Evolutionary conservation across 2,329 filamentous ascomycete genomes (phyloP).

Genomic region (Colletotrichum salicis): DNA sequence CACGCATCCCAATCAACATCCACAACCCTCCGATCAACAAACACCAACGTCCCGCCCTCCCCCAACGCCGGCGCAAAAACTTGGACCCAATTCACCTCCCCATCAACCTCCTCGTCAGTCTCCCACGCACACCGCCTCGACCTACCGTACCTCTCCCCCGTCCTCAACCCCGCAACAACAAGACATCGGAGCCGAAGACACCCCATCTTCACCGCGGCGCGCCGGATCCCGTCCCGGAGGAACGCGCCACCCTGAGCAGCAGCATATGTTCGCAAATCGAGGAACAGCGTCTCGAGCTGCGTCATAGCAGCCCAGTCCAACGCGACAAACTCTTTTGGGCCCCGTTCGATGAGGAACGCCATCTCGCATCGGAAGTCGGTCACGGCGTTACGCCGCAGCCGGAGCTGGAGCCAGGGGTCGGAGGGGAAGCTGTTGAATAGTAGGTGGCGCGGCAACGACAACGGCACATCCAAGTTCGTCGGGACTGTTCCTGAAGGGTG

Average conservation of each 20-base stretch:
- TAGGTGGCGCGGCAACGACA: conserved; percentile 5
- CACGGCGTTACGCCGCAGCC: conserved; percentile 9
- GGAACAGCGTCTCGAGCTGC: conserved; percentile 27
- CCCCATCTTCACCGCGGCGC: conserved; percentile 19
- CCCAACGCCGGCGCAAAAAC: conserved; percentile 27
- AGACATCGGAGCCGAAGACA: conserved; percentile 23
- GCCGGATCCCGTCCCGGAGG: conserved; percentile 6
- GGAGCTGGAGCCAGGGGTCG: conserved; percentile 13
- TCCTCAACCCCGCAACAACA: conserved; percentile 21
- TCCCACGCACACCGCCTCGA: conserved; percentile 1
- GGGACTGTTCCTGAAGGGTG: neutral
- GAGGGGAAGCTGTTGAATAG: conserved; percentile 22
- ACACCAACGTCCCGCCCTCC: conserved; percentile 24
- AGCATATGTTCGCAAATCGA: conserved; percentile 25
- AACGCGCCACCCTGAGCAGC: neutral
- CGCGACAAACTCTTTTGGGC: neutral
- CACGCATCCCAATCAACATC: conserved; percentile 23
- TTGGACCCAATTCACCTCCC: conserved; percentile 31
- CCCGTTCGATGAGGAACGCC: conserved; percentile 17
- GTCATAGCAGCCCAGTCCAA: conserved; percentile 23
- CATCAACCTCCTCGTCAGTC: conserved; percentile 14
- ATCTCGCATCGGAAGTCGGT: neutral
- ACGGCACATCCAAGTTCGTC: neutral
- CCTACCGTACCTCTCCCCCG: neutral
- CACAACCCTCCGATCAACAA: conserved; percentile 20